Evolutionary conservation across 2,329 filamentous ascomycete genomes (phyloP).

Genomic region (Ceratocystis albifundus): DNA sequence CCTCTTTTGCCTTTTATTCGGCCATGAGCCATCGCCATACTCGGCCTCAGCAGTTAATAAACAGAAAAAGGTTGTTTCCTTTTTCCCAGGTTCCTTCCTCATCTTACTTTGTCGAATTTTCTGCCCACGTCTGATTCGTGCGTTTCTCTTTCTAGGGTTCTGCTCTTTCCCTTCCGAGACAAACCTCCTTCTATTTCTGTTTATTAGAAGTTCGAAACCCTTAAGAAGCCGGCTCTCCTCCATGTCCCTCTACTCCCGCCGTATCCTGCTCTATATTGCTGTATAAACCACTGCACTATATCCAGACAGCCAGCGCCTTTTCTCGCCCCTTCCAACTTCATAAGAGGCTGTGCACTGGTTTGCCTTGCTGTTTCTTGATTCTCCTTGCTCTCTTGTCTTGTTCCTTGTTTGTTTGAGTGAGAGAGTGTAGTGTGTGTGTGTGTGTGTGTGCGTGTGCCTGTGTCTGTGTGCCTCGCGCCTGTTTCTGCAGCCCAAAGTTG

Average conservation of each 20-base stretch:
- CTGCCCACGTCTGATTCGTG: not conserved
- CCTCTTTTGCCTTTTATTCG: not conserved
- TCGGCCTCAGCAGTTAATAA: not conserved
- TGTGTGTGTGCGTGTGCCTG: too few relatives aligned
- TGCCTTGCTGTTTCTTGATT: not conserved
- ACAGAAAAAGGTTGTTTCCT: not conserved
- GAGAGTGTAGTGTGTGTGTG: too few relatives aligned
- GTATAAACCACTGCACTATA: too few relatives aligned
- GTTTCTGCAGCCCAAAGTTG: not conserved
- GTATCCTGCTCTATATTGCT: not conserved
- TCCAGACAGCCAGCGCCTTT: too few relatives aligned
- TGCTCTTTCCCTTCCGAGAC: not conserved
- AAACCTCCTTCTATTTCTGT: not conserved
- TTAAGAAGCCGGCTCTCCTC: not conserved
- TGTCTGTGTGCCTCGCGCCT: not conserved
- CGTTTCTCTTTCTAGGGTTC: constrained; percentile 3
- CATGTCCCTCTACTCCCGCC: not conserved
- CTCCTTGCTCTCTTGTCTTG: not conserved
- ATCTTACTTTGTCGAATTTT: not conserved
- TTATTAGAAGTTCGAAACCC: not conserved
- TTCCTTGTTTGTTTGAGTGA: too few relatives aligned
- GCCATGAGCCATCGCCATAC: not conserved
- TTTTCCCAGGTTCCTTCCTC: not conserved
- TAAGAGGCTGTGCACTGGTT: not conserved
- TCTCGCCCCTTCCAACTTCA: not conserved